These are phyloP conservation scores for Sideroxylon spinosum DNA, from an alignment of 179 eudicot genomes.

Conservation along the genomic window DNA sequence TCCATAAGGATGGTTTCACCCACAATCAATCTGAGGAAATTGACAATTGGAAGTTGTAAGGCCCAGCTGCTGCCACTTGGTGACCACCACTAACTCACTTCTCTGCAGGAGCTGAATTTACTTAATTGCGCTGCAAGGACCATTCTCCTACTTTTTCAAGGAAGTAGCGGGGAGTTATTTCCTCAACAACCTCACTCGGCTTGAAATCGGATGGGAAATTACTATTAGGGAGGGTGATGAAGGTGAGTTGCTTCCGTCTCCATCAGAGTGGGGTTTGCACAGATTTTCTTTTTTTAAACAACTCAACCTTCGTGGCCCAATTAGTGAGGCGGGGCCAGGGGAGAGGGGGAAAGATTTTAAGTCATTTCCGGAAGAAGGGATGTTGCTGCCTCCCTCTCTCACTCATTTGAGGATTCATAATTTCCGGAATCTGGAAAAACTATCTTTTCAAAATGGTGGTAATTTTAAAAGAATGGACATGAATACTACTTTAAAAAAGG, in stretches of 20 bases:
- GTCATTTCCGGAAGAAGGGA: not conserved
- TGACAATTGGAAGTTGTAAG: no score
- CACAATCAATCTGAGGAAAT: not conserved
- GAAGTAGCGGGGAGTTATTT: not conserved
- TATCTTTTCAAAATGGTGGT: not conserved
- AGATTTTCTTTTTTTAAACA: not conserved
- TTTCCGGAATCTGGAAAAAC: not conserved
- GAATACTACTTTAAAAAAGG: no score
- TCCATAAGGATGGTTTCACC: not conserved
- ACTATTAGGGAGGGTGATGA: no score
- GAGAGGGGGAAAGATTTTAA: not conserved
- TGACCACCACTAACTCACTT: not conserved
- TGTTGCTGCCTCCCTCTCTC: not conserved
- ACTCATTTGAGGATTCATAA: not conserved
- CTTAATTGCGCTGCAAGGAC: not conserved
- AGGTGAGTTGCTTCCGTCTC: not conserved
- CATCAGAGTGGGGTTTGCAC: not conserved
- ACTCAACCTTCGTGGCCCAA: not conserved
- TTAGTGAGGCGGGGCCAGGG: not conserved
- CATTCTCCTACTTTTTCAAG: not conserved
- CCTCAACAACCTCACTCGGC: not conserved
- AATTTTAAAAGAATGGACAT: no score
- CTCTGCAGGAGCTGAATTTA: not conserved
- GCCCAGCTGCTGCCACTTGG: not conserved
- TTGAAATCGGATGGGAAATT: not conserved